A percentile compares a stretch with the other conserved stretches of the same genome.
These are phyloP conservation scores for Macrophomina pseudophaseolina DNA, from an alignment of 2,329 filamentous ascomycete genomes.

Conservation along the genomic window DNA sequence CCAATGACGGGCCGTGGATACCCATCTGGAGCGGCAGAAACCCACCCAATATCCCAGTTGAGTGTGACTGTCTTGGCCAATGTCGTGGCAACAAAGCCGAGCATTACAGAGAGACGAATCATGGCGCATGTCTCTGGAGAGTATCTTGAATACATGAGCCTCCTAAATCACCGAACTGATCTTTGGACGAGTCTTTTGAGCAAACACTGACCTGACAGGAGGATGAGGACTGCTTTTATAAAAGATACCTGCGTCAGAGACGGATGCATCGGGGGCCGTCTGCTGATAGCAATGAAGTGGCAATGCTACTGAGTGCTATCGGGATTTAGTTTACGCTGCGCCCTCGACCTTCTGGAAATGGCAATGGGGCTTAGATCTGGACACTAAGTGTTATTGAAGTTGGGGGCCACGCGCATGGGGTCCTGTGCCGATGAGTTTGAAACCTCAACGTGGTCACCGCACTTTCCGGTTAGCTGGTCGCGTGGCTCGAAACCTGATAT, in stretches of 20 bases:
- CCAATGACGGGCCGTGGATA: slow-evolving; percentile 70
- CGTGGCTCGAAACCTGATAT: background rate
- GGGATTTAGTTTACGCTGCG: background rate
- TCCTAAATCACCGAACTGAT: background rate
- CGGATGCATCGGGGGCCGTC: background rate
- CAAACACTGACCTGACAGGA: background rate
- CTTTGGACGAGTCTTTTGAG: background rate
- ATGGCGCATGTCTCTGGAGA: background rate
- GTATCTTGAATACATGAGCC: background rate
- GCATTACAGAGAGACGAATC: background rate
- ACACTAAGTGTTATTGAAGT: slow-evolving; percentile 5
- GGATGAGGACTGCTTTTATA: background rate
- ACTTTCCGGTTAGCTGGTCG: no score
- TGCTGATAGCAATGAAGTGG: background rate
- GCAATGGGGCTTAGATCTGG: background rate
- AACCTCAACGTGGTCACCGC: slow-evolving; percentile 14
- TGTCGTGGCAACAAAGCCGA: background rate
- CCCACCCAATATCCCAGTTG: slow-evolving; percentile 74
- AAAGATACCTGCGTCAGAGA: background rate
- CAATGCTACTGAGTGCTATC: background rate
- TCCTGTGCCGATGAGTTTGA: slow-evolving; percentile 5
- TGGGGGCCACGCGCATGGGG: slow-evolving; percentile 17
- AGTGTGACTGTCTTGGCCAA: slow-evolving; percentile 54
- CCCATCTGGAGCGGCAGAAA: slow-evolving; percentile 72
- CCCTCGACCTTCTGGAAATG: slow-evolving; percentile 11